Base-by-base conservation (phyloP, 495 filamentous ascomycete genomes). In the Neurospora sp. region DNA sequence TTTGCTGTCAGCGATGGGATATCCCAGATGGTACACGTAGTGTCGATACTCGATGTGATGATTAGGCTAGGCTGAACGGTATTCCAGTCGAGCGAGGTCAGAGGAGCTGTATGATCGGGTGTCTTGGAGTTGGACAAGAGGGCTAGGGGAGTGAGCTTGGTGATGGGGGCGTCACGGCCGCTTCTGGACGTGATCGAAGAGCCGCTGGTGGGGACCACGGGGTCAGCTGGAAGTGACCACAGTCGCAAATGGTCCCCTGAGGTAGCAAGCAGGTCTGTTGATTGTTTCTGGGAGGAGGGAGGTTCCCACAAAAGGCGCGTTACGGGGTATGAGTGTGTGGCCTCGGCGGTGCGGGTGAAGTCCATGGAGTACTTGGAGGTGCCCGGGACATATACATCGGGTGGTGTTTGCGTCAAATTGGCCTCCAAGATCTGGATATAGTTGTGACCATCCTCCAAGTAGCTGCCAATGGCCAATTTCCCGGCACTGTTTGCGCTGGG, bases 11-110 rank as follows among this genome's bases (percentile, higher is more conserved):
- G 83, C 4, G 96, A 97, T 3, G 96, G 96, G 39, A 99, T 99
- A 77, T 99, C 96, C 96, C 96, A 99, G 72, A 99, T 98, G n/a
- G 96, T 99, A 82, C 96, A 99, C 1, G 96, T 99, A 0, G 96
- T 99, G 79, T 99, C 96, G 74, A 99, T 99, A 80, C 95, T 98
- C 3, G 93, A 97, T 0, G 96, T 99, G 74, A 99, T 99, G 77
- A 99, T 99, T 45, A 98, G 83, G 79, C 94, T 97, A 4, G 96
- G 96, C 6, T 93, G 96, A 59, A 98, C 90, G 6, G 92, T 96
- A 74, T 99, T 99, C 96, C 96, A 99, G 82, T 99, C 96, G 37
- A 99, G 85, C 9, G 93, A 96, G 3, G 96, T 99, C 53, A 99
- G 89, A 9, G 96, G 96, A 5, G 96, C 96, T 9, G 96, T 98